These are phyloP conservation scores for Penicillium bialowiezense DNA, from an alignment of 495 filamentous ascomycete species.

Conservation along the genomic window DNA sequence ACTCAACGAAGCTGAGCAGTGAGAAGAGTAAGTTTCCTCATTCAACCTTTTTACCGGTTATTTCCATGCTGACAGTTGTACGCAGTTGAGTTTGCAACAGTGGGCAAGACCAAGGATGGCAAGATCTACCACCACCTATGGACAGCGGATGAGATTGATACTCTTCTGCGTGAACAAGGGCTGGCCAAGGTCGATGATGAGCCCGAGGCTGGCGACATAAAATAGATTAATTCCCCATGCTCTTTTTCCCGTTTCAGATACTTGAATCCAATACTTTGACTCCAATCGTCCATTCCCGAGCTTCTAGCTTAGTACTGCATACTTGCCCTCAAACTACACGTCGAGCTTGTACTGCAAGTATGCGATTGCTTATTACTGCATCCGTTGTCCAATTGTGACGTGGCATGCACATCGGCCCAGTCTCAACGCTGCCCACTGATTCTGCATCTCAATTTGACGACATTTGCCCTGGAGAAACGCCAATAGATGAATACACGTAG, in stretches of 20 bases:
- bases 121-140: slow-evolving; percentile 98
- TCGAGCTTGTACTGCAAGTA: neutral
- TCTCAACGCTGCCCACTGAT: slow-evolving; percentile 21
- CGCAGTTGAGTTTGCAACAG: slow-evolving; percentile 97
- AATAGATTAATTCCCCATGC: slow-evolving; percentile 40
- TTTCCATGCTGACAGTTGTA: slow-evolving; percentile 27
- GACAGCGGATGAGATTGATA: slow-evolving; percentile 94
- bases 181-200: slow-evolving; percentile 83
- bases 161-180: slow-evolving; percentile 90
- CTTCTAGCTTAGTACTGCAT: slow-evolving; percentile 6
- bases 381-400: slow-evolving; percentile 35
- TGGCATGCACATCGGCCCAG: slow-evolving; percentile 33
- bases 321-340: neutral
- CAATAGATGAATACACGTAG: slow-evolving; percentile 38
- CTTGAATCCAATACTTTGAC: slow-evolving; percentile 19
- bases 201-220: slow-evolving; percentile 60
- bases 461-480: slow-evolving; percentile 7
- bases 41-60: neutral
- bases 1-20: slow-evolving; percentile 95
- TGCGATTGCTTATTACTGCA: slow-evolving; percentile 19
- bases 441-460: slow-evolving; percentile 20
- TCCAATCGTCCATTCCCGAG: slow-evolving; percentile 20
- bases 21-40: slow-evolving; percentile 78
- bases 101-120: slow-evolving; percentile 89
- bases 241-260: slow-evolving; percentile 18